Base-by-base conservation (phyloP, 2,329 filamentous ascomycete genomes). In the Penicillium brevicompactum region DNA sequence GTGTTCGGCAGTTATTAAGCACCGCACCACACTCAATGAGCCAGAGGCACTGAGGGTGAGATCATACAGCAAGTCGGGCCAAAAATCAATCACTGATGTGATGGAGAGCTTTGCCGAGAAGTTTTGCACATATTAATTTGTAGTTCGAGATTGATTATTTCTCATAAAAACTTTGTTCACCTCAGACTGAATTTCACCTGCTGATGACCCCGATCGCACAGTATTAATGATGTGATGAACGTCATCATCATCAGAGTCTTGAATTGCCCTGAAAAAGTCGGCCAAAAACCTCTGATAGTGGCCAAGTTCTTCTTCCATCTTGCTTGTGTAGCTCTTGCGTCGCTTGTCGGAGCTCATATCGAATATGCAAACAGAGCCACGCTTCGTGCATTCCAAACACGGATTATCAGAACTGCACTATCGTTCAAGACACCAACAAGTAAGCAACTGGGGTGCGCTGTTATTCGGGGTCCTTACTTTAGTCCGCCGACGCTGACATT, bases 131-230 rank as follows among this genome's bases (percentile, higher is more conserved):
- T 4, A 6, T 24, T 24, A 24, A 24, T 4, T 3, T 24, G 24
- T 24, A 24, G 24, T 4, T 24, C 24, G 24, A 24, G 24, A 24
- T 3, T 6, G 6, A 24, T 24, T 4, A 24, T 24, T 24, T 6
- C 6, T 24, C 24, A 24, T 24, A 24, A 24, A 6, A 6, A 24
- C 24, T 4, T 4, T 24, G 24, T 24, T 24, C 24, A 24, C 24
- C 24, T 24, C 24, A 24, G 24, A 24, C 24, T 46, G 16, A 32
- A 46, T 46, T 14, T 21, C 10, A 34, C 34, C 32, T n/a, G 14
- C 43, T 24, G 46, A 49, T 53, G 45, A 48, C 37, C 45, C 51
- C 21, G 40, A 42, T 38, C 45, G 51, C 40, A 53, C 45, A 40
- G 34, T 18, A 49, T 49, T 37, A 30, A 53, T 49, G n/a, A 53